These are phyloP conservation scores for Bipolaris cookei DNA, from an alignment of 2,329 filamentous ascomycete genomes.

Conservation along the genomic window DNA sequence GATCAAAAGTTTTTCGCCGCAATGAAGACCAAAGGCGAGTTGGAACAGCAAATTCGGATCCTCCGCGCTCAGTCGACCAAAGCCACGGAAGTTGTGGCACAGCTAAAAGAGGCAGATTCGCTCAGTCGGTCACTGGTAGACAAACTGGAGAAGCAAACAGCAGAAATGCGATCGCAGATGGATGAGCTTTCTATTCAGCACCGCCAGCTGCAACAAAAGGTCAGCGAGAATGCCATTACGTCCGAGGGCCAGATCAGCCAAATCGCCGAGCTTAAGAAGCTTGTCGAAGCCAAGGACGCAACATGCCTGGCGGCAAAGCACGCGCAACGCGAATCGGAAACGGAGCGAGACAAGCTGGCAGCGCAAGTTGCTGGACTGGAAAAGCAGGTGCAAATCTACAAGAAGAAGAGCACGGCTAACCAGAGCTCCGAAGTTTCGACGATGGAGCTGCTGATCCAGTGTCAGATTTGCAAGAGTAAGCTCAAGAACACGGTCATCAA, in stretches of 20 bases:
- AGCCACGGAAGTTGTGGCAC: slow-evolving; percentile 90
- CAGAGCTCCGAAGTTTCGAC: slow-evolving; percentile 83
- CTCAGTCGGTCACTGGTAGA: slow-evolving; percentile 75
- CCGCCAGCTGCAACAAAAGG: slow-evolving; percentile 74
- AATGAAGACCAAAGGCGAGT: slow-evolving; percentile 89
- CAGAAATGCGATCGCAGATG: slow-evolving; percentile 80
- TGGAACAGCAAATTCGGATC: slow-evolving; percentile 78
- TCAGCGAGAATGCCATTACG: slow-evolving; percentile 71
- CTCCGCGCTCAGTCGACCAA: slow-evolving; percentile 84
- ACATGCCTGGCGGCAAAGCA: slow-evolving; percentile 68
- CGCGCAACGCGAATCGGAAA: slow-evolving; percentile 65
- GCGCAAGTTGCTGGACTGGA: slow-evolving; percentile 77
- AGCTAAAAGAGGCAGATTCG: slow-evolving; percentile 88
- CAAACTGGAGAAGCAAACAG: slow-evolving; percentile 89
- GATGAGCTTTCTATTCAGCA: slow-evolving; percentile 73
- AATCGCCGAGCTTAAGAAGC: slow-evolving; percentile 74
- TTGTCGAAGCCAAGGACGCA: slow-evolving; percentile 78
- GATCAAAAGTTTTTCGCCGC: slow-evolving; percentile 98
- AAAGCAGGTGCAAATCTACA: slow-evolving; percentile 86
- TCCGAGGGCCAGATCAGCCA: slow-evolving; percentile 77
- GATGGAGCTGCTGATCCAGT: slow-evolving; percentile 79
- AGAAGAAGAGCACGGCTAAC: slow-evolving; percentile 79
- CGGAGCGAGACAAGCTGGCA: slow-evolving; percentile 79
- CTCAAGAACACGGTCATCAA: slow-evolving; percentile 95
- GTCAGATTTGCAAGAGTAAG: slow-evolving; percentile 88